Conservation (phyloP, 2,329 filamentous ascomycete species). For the Arthrobotrys megalospora region DNA sequence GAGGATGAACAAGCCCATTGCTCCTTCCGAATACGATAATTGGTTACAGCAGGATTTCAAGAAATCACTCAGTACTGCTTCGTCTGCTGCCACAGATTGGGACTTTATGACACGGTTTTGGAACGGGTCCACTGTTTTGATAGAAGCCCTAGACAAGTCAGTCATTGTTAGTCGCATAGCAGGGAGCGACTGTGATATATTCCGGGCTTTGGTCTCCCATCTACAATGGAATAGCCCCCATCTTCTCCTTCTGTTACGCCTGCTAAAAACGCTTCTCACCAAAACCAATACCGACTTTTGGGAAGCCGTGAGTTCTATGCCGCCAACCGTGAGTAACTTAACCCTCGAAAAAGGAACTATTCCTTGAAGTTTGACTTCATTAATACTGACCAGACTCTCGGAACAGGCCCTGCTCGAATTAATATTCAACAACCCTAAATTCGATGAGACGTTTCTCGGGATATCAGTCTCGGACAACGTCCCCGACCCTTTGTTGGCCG, state of each 20-base stretch:
- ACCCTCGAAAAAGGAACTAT: not conserved
- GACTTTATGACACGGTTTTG: conserved; percentile 61
- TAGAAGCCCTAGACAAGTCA: conserved; percentile 61
- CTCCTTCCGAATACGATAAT: conserved; percentile 61
- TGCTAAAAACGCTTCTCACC: conserved; percentile 62
- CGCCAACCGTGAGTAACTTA: conserved; percentile 46
- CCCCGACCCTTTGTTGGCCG: conserved; percentile 59
- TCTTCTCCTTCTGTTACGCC: conserved; percentile 62
- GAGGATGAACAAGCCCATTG: conserved; percentile 60
- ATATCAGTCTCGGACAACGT: conserved; percentile 59
- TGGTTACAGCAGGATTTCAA: conserved; percentile 62
- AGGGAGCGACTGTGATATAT: conserved; percentile 64
- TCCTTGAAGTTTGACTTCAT: conserved; percentile 1
- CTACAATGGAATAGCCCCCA: conserved; percentile 62
- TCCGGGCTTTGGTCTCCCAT: conserved; percentile 63
- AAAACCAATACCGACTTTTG: conserved; percentile 64
- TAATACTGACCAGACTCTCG: conserved; percentile 34
- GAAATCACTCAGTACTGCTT: conserved; percentile 57
- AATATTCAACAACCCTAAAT: conserved; percentile 63
- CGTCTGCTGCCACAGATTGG: conserved; percentile 50
- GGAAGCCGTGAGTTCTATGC: conserved; percentile 62
- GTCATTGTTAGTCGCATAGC: conserved; percentile 64
- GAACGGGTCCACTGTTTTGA: conserved; percentile 62
- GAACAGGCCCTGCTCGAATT: conserved; percentile 62
- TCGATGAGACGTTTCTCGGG: conserved; percentile 61